These are phyloP conservation scores for Didymella lethalis DNA, from an alignment of 2,329 filamentous ascomycete genomes.

Conservation along the genomic window DNA sequence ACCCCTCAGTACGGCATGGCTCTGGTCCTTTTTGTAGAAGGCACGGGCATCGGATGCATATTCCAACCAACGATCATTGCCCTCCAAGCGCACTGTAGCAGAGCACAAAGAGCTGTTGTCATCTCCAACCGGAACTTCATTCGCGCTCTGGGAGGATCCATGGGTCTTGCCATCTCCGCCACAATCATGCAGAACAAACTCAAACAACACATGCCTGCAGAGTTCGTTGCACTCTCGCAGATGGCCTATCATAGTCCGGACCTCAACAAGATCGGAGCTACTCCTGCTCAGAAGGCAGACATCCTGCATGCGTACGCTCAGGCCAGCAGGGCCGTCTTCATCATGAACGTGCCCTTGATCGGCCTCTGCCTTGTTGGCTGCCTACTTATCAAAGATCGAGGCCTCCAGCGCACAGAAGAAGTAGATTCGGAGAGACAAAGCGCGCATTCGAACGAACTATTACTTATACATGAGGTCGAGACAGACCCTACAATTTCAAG, in stretches of 20 bases:
- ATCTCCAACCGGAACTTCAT: slow-evolving; percentile 71
- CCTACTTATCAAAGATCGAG: slow-evolving; percentile 59
- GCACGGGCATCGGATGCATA: slow-evolving; percentile 56
- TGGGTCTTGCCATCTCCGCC: slow-evolving; percentile 61
- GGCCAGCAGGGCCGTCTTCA: slow-evolving; percentile 65
- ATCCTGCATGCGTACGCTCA: slow-evolving; percentile 62
- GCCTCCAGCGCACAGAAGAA: slow-evolving; percentile 42
- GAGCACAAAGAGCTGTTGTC: slow-evolving; percentile 66
- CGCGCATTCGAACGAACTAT: not conserved
- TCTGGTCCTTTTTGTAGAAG: slow-evolving; percentile 60
- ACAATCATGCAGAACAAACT: slow-evolving; percentile 30
- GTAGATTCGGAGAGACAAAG: not conserved
- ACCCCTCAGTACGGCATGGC: slow-evolving; percentile 57
- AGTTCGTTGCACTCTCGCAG: slow-evolving; percentile 21
- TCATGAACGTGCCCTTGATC: slow-evolving; percentile 64
- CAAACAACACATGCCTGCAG: slow-evolving; percentile 23
- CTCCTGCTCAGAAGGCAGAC: not conserved
- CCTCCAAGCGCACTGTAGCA: slow-evolving; percentile 60
- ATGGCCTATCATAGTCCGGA: slow-evolving; percentile 25
- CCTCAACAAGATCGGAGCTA: slow-evolving; percentile 14
- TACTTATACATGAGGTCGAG: not conserved
- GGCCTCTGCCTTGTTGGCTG: slow-evolving; percentile 61
- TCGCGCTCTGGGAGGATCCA: slow-evolving; percentile 65
- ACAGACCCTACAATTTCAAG: not conserved
- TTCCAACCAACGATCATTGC: slow-evolving; percentile 65